phyloP scores from a whole-genome alignment of 331 rosid species.

The Cydonia oblonga region DNA sequence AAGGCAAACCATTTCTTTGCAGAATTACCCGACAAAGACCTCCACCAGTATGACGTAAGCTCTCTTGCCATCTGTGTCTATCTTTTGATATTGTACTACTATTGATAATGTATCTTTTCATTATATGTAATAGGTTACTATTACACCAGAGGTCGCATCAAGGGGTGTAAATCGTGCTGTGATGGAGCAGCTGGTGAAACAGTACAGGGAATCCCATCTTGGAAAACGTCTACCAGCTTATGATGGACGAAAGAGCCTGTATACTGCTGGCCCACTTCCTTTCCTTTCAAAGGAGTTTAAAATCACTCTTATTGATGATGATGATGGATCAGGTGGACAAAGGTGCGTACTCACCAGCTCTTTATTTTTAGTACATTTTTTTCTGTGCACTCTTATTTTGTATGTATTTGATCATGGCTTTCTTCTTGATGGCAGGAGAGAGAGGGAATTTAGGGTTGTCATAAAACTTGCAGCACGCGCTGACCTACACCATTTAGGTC shows the following conservation, averaged over 20 bases:
- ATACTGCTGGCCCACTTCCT: conserved; percentile 93
- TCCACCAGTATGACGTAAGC: conserved; percentile 95
- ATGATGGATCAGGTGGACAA: conserved; percentile 71
- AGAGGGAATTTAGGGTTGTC: conserved; percentile 67
- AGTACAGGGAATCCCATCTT: conserved; percentile 63
- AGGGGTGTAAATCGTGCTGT: conserved; percentile 93
- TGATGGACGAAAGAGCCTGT: conserved; percentile 93
- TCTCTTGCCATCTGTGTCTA: not conserved
- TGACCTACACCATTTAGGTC: conserved; percentile 87
- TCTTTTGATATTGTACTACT: not conserved
- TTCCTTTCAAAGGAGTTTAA: conserved; percentile 57
- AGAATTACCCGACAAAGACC: conserved; percentile 75
- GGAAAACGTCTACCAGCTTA: conserved; percentile 86
- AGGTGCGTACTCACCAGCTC: conserved; percentile 24
- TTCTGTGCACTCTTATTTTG: not conserved
- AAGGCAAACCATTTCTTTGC: conserved; percentile 96
- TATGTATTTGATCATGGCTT: not conserved
- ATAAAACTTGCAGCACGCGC: conserved; percentile 85
- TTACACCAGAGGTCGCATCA: conserved; percentile 77
- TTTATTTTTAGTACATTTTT: not conserved
- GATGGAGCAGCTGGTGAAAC: conserved; percentile 61
- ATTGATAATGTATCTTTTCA: not conserved
- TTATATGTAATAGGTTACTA: conserved; percentile 49
- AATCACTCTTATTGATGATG: conserved; percentile 70
- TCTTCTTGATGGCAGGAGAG: conserved; percentile 52